These are phyloP conservation scores for Alternaria viburni DNA, from an alignment of 2,329 filamentous ascomycete genomes.

Conservation along the genomic window DNA sequence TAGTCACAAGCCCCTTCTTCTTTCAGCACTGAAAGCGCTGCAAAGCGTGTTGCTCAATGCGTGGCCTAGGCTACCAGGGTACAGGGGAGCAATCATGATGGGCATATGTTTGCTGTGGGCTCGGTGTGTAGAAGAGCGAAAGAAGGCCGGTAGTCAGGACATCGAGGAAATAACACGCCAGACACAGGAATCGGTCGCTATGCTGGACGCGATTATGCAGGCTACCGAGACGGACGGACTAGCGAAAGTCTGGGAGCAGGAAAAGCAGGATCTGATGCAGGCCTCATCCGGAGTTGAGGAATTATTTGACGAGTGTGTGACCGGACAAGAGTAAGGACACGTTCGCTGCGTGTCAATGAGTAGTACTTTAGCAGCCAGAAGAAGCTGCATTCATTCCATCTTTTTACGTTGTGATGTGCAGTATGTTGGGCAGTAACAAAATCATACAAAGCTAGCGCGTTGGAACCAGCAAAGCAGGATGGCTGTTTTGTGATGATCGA, in stretches of 20 bases:
- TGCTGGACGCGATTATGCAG: slow-evolving; percentile 33
- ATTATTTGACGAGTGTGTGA: slow-evolving; percentile 18
- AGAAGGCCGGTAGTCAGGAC: slow-evolving; percentile 24
- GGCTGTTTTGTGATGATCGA: not conserved
- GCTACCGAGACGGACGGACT: slow-evolving; percentile 16
- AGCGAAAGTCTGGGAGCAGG: slow-evolving; percentile 17
- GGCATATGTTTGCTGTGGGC: slow-evolving; percentile 56
- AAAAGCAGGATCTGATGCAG: slow-evolving; percentile 19
- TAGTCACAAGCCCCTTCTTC: slow-evolving; percentile 60
- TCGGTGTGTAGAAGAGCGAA: slow-evolving; percentile 25
- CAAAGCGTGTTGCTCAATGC: slow-evolving; percentile 65
- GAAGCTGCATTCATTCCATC: not conserved
- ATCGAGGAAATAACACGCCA: slow-evolving; percentile 20
- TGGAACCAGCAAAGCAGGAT: not conserved
- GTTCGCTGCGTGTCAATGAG: not conserved
- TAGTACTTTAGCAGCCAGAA: not conserved
- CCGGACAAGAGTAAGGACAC: not conserved
- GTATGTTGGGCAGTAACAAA: not conserved
- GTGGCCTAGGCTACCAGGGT: slow-evolving; percentile 71
- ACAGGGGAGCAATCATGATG: slow-evolving; percentile 69
- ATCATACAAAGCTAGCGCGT: not conserved
- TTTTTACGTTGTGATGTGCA: not conserved
- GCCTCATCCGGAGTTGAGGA: slow-evolving; percentile 6
- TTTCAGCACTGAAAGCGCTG: slow-evolving; percentile 61
- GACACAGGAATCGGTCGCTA: slow-evolving; percentile 33